Percentiles rank a stretch among this genome's conserved stretches.
Conservation (phyloP, 306 rosid genomes). For the Quercus glauca region DNA sequence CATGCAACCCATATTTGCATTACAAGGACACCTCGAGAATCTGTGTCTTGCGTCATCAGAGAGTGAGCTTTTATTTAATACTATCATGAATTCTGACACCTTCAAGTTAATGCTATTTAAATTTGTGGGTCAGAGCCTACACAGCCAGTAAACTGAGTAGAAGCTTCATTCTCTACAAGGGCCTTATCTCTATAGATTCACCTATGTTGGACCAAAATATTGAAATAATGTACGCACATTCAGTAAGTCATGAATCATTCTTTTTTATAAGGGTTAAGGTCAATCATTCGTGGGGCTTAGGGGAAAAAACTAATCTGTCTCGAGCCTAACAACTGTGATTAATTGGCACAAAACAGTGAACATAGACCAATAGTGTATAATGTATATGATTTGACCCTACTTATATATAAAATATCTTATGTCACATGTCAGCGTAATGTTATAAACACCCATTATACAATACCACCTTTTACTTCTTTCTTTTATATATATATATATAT, state of each 20-base stretch:
- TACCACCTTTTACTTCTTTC: no score
- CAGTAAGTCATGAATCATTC: neutral
- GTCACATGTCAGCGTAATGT: no score
- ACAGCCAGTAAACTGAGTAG: conserved; percentile 22
- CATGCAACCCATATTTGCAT: no score
- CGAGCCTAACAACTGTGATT: conserved; percentile 2
- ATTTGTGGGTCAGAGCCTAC: neutral
- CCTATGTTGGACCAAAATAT: conserved; percentile 21
- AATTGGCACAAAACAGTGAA: neutral
- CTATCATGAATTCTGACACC: no score
- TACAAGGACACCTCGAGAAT: no score
- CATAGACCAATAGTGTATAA: neutral
- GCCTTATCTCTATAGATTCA: conserved; percentile 37
- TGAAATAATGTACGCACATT: neutral
- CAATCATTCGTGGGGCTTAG: neutral
- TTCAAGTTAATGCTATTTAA: no score
- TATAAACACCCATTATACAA: no score
- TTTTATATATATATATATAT: no score
- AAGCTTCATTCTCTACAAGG: conserved; percentile 35
- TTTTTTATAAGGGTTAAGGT: neutral
- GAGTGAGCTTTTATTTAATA: no score
- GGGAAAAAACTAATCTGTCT: neutral
- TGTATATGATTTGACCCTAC: no score
- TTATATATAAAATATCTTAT: no score
- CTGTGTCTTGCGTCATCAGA: no score